Evolutionary conservation across 805 yeast genomes (phyloP), one percentile per base, ranked within the genome.

Genomic region (Ogataea populi-albae): DNA sequence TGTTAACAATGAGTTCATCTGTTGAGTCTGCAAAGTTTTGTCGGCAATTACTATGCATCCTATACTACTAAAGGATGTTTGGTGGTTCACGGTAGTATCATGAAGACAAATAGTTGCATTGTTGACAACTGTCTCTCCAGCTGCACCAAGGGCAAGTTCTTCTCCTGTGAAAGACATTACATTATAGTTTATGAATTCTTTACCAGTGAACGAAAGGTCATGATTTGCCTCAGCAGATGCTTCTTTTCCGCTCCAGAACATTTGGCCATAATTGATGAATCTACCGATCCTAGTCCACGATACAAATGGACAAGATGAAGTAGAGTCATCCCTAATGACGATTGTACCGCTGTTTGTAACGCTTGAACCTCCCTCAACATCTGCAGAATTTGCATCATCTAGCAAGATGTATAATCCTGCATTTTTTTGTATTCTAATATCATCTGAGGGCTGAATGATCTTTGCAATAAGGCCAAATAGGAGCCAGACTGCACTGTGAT

Each of bases 81-180:
- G 14, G 9, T 25, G 28, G 15, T 25, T 25, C 8, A 8, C 9
- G 14, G 28, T 25, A 16, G 10, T 25, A 14, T 25, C 15, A 11
- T 25, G 28, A 8, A 25, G 16, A 25, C 28, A 25, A 16, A 25
- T 25, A 11, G 28, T 25, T 11, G 16, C 28, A 8, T 25, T 16
- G 14, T 25, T 25, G 16, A 11, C 16, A 10, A 25, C 14, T 8
- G 28, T 25, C 28, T 25, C 28, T 10, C 16, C 15, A 12, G 28
- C 10, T 11, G 28, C 14, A 8, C 28, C 28, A 9, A 25, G 16
- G 16, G 15, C 8, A 11, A 25, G 14, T 25, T 25, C 28, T 10
- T 16, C 28, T 8, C 28, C 28, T 11, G 9, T 25, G 28, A 25
- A 25, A 25, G 28, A 25, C 28, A 25, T 8, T 8, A 25, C 16